A percentile compares a stretch with the other conserved stretches of the same genome.
phyloP scores from a whole-genome alignment of 164 flowering plant genomes.

The Annona cherimola region DNA sequence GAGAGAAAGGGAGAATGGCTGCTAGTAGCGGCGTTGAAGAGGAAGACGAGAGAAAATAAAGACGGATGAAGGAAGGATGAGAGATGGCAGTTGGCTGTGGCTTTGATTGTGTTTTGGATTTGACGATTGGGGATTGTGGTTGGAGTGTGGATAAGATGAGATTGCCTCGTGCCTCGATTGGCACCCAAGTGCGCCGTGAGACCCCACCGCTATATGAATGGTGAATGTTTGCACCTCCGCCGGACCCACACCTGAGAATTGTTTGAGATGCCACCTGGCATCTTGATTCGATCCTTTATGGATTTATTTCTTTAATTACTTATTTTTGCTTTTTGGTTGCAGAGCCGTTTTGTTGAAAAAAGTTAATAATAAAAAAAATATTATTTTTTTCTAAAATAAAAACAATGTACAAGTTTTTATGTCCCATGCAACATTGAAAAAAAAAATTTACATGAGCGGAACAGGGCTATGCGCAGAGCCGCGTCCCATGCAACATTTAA shows the following conservation, averaged over 20 bases:
- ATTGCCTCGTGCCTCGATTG: conserved; percentile 76
- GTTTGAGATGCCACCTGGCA: neutral
- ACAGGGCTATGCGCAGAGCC: too few relatives aligned
- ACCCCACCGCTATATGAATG: conserved; percentile 11
- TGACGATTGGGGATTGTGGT: conserved; percentile 55
- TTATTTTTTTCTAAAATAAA: too few relatives aligned
- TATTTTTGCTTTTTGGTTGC: neutral
- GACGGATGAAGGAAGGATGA: neutral
- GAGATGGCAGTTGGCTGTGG: conserved; percentile 12
- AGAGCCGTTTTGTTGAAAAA: too few relatives aligned
- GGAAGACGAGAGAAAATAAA: neutral
- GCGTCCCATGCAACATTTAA: too few relatives aligned
- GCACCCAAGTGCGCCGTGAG: conserved; percentile 18
- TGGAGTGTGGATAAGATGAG: conserved; percentile 98
- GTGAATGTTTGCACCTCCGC: neutral
- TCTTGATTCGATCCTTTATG: neutral
- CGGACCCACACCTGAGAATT: neutral
- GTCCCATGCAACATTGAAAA: neutral
- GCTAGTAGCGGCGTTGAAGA: neutral
- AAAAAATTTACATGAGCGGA: too few relatives aligned
- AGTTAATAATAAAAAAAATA: too few relatives aligned
- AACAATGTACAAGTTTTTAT: neutral
- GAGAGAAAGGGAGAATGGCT: neutral
- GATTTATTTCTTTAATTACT: neutral
- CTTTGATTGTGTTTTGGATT: conserved; percentile 22